Evolutionary conservation across 2,329 filamentous ascomycete genomes (phyloP), one percentile per base, ranked within the genome.

Genomic region (Neonectria punicea): DNA sequence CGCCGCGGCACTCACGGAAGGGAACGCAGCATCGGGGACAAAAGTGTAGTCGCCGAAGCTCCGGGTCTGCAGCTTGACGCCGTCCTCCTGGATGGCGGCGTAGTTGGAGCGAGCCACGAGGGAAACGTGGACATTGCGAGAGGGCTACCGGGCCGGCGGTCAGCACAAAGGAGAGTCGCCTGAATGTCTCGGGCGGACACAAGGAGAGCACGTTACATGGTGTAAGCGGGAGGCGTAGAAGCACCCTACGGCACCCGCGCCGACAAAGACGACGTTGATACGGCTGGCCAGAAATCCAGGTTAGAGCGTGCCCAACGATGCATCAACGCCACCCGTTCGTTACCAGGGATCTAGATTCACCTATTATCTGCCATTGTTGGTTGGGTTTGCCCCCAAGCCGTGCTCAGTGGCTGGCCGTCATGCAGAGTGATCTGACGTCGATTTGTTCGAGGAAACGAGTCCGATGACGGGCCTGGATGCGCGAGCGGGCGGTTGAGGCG

Each of bases 101-200:
- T 92, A 93, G 80, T 93, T 93, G 44, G 91, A 93, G 53, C 92
- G 87, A 68, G 91, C 92, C 58, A 92, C 88, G 49, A 92, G 87
- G 5, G 91, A 93, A 54, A 92, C 88, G 62, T 86, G 81, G 44
- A 89, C 81, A 60, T 86, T 84, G 61, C 82, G 77, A 14, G 76
- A 73, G 9, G 85, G 84, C 85, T 86, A 63, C 44, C 64, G 36
- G 50, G 13, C 41, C 53, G 50, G 28, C 25, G 32, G 57, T 73
- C 39, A 73, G 63, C 36, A 54, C 32, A 44, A 36, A 44, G 28
- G 10, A 43, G 28, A 55, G 22, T 39, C 49, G 67, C 50, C 53
- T 22, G 32, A 36, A 39, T 53, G 58, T 47, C 54, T 51, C 51
- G 39, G 57, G 46, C 44, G 36, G n/a, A 57, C 44, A 25, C 44